Base-by-base conservation (phyloP, 805 yeast species). In the Candida glaebosa region DNA sequence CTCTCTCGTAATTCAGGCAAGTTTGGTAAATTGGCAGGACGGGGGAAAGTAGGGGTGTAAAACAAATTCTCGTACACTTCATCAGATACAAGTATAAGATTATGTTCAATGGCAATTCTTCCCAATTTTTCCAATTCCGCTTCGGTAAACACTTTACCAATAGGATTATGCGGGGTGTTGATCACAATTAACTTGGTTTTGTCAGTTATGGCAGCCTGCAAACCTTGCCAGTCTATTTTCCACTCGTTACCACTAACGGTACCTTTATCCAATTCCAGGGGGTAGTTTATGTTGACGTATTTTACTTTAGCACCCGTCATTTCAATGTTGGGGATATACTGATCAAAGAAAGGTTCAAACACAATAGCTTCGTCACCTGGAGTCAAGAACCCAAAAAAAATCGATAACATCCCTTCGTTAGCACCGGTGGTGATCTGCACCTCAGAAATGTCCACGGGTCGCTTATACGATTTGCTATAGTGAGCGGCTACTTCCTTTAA, bases 331-430 rank as follows among this genome's bases (percentile, higher is more conserved):
- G 97, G 81, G 49, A 93, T 87, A 65, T 93, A 93, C 65, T 93
- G 99, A 57, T 93, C 99, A 58, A 93, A 93, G 59, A 89, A 93
- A 2, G 99, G 99, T 63, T 91, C 96, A 58, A 93, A 86, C 10
- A 93, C 97, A 60, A 93, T 86, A 18, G 84, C 99, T 62, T 93
- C 99, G 55, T 93, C 99, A 17, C 95, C 97, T 1, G 81, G 78
- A 34, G 86, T 76, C 48, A 93, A 65, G 51, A 89, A 84, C 0
- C 95, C 99, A 44, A 88, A 83, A 58, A 90, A 82, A 3, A 84
- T 80, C 2, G 96, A 67, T 40, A 87, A 73, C 73, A 93, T 86
- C 28, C 97, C 98, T 66, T 93, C 98, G 56, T 93, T 93, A 34
- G 99, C 99, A 42, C 99, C 99, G 1, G 98, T 89, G 34, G 96